phyloP scores from a whole-genome alignment of 805 yeast species.

The Wickerhamomyces alni region DNA sequence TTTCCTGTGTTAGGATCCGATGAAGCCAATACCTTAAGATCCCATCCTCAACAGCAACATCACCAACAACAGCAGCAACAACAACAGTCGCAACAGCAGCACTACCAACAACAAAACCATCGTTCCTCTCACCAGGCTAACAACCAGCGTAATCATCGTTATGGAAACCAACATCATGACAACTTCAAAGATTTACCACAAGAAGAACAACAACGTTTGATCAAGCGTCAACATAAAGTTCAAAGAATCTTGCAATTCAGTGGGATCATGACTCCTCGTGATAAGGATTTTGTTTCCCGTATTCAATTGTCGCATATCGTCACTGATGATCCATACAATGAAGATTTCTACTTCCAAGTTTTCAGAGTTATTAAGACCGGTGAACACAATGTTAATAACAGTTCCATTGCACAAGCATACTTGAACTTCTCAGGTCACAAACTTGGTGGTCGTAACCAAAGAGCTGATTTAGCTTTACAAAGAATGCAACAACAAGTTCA shows the following conservation, averaged over 20 bases:
- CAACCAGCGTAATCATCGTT: conserved; percentile 20
- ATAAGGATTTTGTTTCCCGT: conserved; percentile 91
- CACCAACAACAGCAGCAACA: conserved; percentile 18
- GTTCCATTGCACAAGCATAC: conserved; percentile 88
- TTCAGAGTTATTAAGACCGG: conserved; percentile 66
- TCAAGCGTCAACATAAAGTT: conserved; percentile 68
- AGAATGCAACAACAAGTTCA: conserved; percentile 98
- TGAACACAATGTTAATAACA: conserved; percentile 44
- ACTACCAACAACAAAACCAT: conserved; percentile 5
- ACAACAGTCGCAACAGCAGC: conserved; percentile 12
- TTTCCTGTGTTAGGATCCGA: conserved; percentile 52
- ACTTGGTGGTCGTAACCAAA: conserved; percentile 75
- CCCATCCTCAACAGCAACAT: conserved; percentile 13
- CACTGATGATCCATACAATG: conserved; percentile 94
- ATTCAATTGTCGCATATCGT: conserved; percentile 93
- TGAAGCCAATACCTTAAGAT: conserved; percentile 21
- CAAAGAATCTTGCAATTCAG: conserved; percentile 72
- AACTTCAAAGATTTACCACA: conserved; percentile 45
- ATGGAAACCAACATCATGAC: conserved; percentile 24
- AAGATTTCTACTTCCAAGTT: conserved; percentile 94
- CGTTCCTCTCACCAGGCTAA: conserved; percentile 11
- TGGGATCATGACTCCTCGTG: conserved; percentile 96
- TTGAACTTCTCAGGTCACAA: conserved; percentile 88
- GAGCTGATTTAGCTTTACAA: conserved; percentile 87
- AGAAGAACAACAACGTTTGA: conserved; percentile 64